Base-by-base conservation (phyloP, 2,329 filamentous ascomycete genomes). In the Penicillium sp. region DNA sequence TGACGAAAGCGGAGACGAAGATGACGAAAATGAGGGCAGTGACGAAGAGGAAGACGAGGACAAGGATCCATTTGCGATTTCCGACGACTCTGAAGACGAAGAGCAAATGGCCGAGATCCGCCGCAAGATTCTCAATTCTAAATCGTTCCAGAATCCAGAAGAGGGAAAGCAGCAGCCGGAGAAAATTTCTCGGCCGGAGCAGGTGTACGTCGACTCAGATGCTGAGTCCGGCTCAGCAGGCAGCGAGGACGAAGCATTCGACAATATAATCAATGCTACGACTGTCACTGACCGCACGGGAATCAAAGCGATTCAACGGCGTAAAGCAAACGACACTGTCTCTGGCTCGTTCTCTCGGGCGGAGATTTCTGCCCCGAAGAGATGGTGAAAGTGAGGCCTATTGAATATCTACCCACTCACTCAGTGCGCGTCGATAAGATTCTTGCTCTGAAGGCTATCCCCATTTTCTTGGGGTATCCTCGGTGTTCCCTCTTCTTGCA, bases 41-140 rank as follows among this genome's bases (percentile, higher is more conserved):
- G 74, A 76, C 4, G 73, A 79, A 0, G 74, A 74, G 20, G 75
- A 75, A 22, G 76, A 78, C 5, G 76, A 77, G 18, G 76, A 81
- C 9, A 78, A 79, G 63, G 89, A 94, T 65, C 87, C 86, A 0
- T 92, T 88, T 66, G 87, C 85, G 52, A 83, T 96, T 44, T 91
- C 91, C 10, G 89, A 92, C 53, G 88, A 90, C 64, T 85, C 84
- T 32, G 90, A 89, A 55, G 88, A 96, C 55, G 91, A 95, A 66
- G 89, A 89, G 50, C 87, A 92, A 69, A 97, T 97, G 92, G 92
- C 90, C 35, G 92, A 96, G 68, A 87, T 99, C 50, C 85, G 94
- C 47, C 86, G 89, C 53, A 90, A 90, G 65, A 91, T 97, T n/a
- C 82, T 99, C 2, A 89, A 88, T 7, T 96, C 93, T 7, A 97